These are phyloP conservation scores for Cordyceps farinosa DNA, from an alignment of 2,329 filamentous ascomycete genomes.

Conservation along the genomic window DNA sequence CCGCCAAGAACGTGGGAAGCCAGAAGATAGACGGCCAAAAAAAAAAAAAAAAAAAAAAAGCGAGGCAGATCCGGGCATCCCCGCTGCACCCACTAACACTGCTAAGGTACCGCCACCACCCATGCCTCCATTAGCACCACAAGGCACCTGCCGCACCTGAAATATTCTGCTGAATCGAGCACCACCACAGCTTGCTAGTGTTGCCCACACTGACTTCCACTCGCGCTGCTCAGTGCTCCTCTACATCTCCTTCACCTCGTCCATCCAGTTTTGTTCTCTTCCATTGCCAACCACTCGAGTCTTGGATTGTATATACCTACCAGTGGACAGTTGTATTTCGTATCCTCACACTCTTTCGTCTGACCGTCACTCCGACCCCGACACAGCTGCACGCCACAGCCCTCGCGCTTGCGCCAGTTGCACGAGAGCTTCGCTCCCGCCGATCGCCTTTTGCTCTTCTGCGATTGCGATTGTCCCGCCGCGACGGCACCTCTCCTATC, in stretches of 20 bases:
- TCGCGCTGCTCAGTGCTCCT: neutral
- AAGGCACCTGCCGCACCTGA: neutral
- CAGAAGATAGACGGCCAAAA: neutral
- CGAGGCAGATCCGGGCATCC: constrained; percentile 4
- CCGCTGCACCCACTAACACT: neutral
- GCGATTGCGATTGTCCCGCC: constrained; percentile 2
- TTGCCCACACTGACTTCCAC: neutral
- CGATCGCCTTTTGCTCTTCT: neutral
- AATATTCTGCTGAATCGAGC: neutral
- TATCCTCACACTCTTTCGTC: neutral
- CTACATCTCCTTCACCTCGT: neutral
- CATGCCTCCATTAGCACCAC: neutral
- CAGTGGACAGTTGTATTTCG: neutral
- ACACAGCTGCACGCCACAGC: neutral
- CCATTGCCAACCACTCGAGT: neutral
- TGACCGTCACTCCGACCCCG: neutral
- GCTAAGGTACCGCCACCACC: neutral
- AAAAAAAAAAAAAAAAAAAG: neutral
- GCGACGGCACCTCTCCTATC: neutral
- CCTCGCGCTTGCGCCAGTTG: neutral
- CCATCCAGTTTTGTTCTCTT: neutral
- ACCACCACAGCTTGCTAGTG: neutral
- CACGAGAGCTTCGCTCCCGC: neutral
- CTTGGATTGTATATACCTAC: neutral
- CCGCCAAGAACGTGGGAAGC: too few relatives aligned